Evolutionary conservation across 345 rosid species (phyloP).

Genomic region (Ceriops decandra): DNA sequence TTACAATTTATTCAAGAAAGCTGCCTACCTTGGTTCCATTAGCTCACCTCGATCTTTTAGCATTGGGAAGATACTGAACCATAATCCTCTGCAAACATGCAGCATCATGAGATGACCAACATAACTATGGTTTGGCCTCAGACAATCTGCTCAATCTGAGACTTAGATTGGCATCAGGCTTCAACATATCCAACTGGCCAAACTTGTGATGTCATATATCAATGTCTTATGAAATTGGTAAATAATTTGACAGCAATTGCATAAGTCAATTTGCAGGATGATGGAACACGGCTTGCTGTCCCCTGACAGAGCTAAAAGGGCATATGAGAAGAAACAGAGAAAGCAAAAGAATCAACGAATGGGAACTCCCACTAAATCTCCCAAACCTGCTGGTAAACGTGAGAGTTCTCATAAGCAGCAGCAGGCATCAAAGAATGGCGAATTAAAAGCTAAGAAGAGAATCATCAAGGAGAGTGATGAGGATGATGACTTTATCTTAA

Average conservation of each 20-base stretch:
- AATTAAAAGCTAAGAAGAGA: constrained; percentile 63
- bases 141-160: too few species aligned
- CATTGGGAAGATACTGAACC: too few species aligned
- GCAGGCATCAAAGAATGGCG: constrained; percentile 52
- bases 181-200: too few species aligned
- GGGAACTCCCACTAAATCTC: constrained; percentile 62
- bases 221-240: too few species aligned
- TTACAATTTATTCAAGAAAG: too few species aligned
- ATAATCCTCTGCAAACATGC: too few species aligned
- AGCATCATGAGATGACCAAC: too few species aligned
- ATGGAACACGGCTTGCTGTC: constrained; percentile 96
- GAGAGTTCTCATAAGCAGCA: constrained; percentile 64
- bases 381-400: constrained; percentile 45
- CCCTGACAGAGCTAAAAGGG: constrained; percentile 66
- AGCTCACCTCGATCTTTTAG: too few species aligned
- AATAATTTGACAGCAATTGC: background rate
- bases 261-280: constrained; percentile 54
- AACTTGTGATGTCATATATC: too few species aligned
- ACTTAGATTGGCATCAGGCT: too few species aligned
- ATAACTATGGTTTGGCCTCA: too few species aligned
- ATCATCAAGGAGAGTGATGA: constrained; percentile 36
- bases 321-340: constrained; percentile 80
- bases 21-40: too few species aligned
- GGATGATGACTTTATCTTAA: constrained; percentile 47
- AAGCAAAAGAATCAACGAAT: constrained; percentile 68